Conservation (phyloP, 2,329 filamentous ascomycete genomes). For the Cyphellophora europaea region DNA sequence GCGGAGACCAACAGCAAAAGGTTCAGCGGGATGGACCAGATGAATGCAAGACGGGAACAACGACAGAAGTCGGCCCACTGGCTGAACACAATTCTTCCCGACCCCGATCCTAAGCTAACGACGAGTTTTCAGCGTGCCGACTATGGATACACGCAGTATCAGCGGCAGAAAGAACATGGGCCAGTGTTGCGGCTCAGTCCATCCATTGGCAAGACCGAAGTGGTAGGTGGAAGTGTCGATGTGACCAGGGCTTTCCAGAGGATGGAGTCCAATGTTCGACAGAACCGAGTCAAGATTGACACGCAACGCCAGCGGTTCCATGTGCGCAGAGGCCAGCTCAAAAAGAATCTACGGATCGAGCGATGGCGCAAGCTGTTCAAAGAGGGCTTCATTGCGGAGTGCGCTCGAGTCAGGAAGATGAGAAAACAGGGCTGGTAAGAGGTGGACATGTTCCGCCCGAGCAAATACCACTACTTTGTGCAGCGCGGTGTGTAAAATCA, state of each 20-base stretch:
- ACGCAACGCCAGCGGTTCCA: slow-evolving; percentile 29
- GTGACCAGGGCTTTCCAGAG: slow-evolving; percentile 16
- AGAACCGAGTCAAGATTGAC: slow-evolving; percentile 27
- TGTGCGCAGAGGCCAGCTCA: slow-evolving; percentile 30
- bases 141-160: no score
- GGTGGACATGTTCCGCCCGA: no score
- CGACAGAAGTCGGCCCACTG: no score
- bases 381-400: slow-evolving; percentile 32
- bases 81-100: not conserved
- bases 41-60: no score
- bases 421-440: slow-evolving; percentile 36
- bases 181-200: not conserved
- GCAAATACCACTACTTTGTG: no score
- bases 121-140: no score
- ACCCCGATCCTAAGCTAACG: not conserved
- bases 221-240: slow-evolving; percentile 9
- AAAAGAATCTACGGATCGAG: slow-evolving; percentile 28
- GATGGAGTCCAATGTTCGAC: slow-evolving; percentile 19
- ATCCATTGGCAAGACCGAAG: not conserved
- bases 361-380: slow-evolving; percentile 37
- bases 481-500: no score
- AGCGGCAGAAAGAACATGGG: not conserved
- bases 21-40: not conserved
- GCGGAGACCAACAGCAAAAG: not conserved
- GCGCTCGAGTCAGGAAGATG: slow-evolving; percentile 33